Percentiles rank a stretch among this genome's conserved stretches.
phyloP scores from a whole-genome alignment of 1,139 yeast genomes.

The Debaryomyces singareniensis region DNA sequence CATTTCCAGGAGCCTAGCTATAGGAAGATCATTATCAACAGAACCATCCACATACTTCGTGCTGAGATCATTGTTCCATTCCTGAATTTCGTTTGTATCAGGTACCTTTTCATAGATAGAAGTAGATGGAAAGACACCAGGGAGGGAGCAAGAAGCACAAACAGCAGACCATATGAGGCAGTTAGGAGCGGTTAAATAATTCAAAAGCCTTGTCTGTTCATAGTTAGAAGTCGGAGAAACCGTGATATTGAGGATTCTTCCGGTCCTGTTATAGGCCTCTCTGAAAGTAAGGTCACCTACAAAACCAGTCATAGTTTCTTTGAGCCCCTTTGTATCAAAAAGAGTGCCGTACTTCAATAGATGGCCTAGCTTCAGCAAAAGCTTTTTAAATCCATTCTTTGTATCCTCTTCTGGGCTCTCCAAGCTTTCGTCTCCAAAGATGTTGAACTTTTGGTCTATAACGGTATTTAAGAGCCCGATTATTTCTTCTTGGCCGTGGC shows the following conservation, averaged over 20 bases:
- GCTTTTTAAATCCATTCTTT: conserved; percentile 31
- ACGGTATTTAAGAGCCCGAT: conserved; percentile 48
- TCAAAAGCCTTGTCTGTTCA: conserved; percentile 46
- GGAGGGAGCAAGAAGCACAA: conserved; percentile 93
- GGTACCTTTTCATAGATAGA: conserved; percentile 81
- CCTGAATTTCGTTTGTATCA: conserved; percentile 56
- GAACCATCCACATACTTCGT: conserved; percentile 92
- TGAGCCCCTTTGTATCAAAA: conserved; percentile 71
- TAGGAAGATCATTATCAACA: conserved; percentile 90
- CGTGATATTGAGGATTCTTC: conserved; percentile 50
- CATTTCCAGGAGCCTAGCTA: conserved; percentile 85
- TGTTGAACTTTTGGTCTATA: conserved; percentile 56
- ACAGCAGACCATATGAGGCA: conserved; percentile 76
- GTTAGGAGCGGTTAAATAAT: conserved; percentile 44
- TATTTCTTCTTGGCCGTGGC: conserved; percentile 72
- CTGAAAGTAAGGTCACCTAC: conserved; percentile 82
- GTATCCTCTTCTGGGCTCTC: conserved; percentile 26
- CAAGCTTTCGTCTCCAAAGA: conserved; percentile 42
- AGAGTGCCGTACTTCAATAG: conserved; percentile 79
- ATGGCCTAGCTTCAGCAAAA: conserved; percentile 36
- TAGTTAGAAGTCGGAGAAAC: conserved; percentile 57
- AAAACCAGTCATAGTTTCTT: conserved; percentile 66
- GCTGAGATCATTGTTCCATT: conserved; percentile 79
- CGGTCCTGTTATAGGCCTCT: conserved; percentile 56
- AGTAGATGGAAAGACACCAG: conserved; percentile 84